A percentile compares a stretch with the other conserved stretches of the same genome.
Conservation (phyloP, 208 protist genomes). For the Leishmania gerbilli region DNA sequence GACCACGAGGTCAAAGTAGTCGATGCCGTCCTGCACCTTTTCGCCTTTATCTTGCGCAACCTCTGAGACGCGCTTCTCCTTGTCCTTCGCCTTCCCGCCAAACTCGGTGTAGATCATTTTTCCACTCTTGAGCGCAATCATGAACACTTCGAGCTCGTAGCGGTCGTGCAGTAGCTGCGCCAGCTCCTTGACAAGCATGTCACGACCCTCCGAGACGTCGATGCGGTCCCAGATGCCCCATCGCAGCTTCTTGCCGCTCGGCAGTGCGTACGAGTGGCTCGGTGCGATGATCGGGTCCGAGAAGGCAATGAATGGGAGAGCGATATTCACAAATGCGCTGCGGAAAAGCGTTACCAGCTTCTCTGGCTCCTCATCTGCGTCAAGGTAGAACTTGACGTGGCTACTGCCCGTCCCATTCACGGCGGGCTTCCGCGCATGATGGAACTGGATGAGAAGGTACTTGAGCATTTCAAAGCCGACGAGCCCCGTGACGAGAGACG, state of each 20-base stretch:
- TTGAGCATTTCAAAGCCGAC: conserved; percentile 98
- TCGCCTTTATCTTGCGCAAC: conserved; percentile 68
- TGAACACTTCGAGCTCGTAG: conserved; percentile 93
- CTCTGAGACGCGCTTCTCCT: conserved; percentile 58
- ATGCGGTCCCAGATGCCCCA: conserved; percentile 98
- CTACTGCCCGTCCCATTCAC: not conserved
- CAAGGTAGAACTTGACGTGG: conserved; percentile 18
- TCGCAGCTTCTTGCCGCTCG: conserved; percentile 51
- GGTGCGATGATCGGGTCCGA: conserved; percentile 93
- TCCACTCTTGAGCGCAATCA: conserved; percentile 86
- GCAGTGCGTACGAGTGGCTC: conserved; percentile 51
- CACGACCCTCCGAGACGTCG: conserved; percentile 93
- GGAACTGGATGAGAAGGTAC: conserved; percentile 79
- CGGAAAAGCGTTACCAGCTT: conserved; percentile 82
- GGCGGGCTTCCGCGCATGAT: conserved; percentile 20
- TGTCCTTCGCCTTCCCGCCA: conserved; percentile 76
- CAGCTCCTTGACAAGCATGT: conserved; percentile 95
- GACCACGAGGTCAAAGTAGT: conserved; percentile 74
- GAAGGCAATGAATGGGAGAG: conserved; percentile 96
- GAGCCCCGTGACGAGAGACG: conserved; percentile 98
- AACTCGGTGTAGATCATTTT: conserved; percentile 89
- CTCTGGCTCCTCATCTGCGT: conserved; percentile 39
- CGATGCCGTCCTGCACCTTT: conserved; percentile 50
- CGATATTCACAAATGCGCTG: conserved; percentile 98
- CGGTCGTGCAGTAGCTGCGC: conserved; percentile 85